phyloP scores from a whole-genome alignment of 768 basidiomycete species.

The Leccinellum luteum region DNA sequence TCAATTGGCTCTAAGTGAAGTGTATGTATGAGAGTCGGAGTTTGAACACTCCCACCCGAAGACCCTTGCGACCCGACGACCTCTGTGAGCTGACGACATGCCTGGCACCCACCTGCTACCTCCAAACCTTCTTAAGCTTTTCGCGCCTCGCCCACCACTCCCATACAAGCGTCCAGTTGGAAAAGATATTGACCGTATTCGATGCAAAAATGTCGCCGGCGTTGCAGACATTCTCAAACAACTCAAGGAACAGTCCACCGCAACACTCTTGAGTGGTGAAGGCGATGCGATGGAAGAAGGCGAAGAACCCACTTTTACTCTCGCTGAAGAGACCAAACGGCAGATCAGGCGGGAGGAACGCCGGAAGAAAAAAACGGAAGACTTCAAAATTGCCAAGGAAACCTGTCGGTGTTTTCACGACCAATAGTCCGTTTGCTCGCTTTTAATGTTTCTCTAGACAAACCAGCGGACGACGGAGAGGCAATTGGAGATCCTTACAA shows the following conservation, averaged over 20 bases:
- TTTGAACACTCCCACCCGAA: conserved; percentile 24
- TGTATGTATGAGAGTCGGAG: conserved; percentile 21
- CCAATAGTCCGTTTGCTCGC: neutral
- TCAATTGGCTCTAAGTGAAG: conserved; percentile 12
- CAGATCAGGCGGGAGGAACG: conserved; percentile 76
- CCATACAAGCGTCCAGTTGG: conserved; percentile 85
- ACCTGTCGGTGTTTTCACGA: conserved; percentile 60
- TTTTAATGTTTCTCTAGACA: conserved; percentile 53
- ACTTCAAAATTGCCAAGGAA: conserved; percentile 79
- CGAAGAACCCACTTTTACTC: conserved; percentile 77
- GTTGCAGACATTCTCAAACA: conserved; percentile 72
- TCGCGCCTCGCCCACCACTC: conserved; percentile 88
- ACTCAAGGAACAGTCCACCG: conserved; percentile 77
- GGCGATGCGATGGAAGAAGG: conserved; percentile 79
- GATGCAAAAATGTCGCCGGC: conserved; percentile 65
- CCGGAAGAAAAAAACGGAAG: conserved; percentile 71
- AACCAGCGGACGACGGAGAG: conserved; percentile 87
- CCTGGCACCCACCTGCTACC: conserved; percentile 87
- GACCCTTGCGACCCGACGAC: conserved; percentile 5
- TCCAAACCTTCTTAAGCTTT: conserved; percentile 94
- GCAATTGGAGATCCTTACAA: conserved; percentile 98
- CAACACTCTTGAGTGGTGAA: conserved; percentile 56
- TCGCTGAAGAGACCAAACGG: conserved; percentile 79
- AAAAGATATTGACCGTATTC: conserved; percentile 75
- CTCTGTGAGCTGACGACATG: conserved; percentile 31